Evolutionary conservation across 2,329 filamentous ascomycete genomes (phyloP).

Genomic region (Taxawa tesnikishii): DNA sequence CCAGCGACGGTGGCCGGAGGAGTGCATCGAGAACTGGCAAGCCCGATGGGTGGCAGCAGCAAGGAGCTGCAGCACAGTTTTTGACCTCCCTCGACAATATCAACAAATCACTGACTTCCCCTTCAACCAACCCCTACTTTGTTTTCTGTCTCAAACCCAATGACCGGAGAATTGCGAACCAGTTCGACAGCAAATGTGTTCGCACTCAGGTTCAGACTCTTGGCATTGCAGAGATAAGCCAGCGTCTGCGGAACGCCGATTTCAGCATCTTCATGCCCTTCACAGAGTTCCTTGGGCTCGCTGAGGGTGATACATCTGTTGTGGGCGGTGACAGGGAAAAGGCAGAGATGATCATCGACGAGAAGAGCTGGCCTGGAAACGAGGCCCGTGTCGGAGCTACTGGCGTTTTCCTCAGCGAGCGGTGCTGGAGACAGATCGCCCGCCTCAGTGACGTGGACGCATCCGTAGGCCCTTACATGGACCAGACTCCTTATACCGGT

Average conservation of each 20-base stretch:
- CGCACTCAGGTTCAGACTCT: conserved; percentile 89
- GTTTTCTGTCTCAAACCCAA: conserved; percentile 97
- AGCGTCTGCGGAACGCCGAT: conserved; percentile 81
- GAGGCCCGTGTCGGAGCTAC: conserved; percentile 86
- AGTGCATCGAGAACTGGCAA: conserved; percentile 24
- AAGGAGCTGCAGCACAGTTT: conserved; percentile 89
- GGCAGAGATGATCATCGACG: conserved; percentile 79
- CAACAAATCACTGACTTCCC: conserved; percentile 69
- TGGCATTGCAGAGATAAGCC: conserved; percentile 93
- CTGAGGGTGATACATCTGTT: conserved; percentile 71
- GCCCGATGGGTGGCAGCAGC: conserved; percentile 40
- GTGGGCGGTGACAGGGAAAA: conserved; percentile 91
- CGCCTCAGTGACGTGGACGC: conserved; percentile 53
- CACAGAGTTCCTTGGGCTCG: conserved; percentile 82
- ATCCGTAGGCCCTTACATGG: conserved; percentile 40
- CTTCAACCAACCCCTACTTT: conserved; percentile 86
- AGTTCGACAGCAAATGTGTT: conserved; percentile 98
- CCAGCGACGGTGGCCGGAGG: conserved; percentile 28
- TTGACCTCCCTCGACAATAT: conserved; percentile 81
- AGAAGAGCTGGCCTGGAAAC: conserved; percentile 82
- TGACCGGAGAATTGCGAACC: conserved; percentile 90
- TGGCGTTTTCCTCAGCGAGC: conserved; percentile 88
- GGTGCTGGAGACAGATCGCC: conserved; percentile 86
- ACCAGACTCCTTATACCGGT: conserved; percentile 46
- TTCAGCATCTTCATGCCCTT: conserved; percentile 95